Conservation (phyloP, 2,329 filamentous ascomycete genomes). For the Aspergillus sp. region DNA sequence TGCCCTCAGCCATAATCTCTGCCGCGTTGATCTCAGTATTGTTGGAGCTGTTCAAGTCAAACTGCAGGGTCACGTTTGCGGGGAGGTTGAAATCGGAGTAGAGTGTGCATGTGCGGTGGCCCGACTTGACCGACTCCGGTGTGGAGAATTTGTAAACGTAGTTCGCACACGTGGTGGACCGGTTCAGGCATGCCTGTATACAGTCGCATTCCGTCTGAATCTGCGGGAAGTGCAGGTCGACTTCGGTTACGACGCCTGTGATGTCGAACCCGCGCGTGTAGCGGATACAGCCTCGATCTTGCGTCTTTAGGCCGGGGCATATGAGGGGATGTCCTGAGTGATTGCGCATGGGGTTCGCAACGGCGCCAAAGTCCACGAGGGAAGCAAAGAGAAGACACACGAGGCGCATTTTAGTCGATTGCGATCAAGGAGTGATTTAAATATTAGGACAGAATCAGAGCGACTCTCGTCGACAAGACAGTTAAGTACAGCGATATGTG, state of each 20-base stretch:
- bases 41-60: not conserved
- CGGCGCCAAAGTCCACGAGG: too few relatives aligned
- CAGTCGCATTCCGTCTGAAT: conserved; percentile 3
- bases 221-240: conserved; percentile 1
- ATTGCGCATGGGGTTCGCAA: too few relatives aligned
- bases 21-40: not conserved
- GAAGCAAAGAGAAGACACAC: too few relatives aligned
- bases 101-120: conserved; percentile 12
- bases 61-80: not conserved
- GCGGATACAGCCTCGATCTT: conserved; percentile 4
- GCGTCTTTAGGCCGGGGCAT: not conserved
- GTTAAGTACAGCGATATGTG: too few relatives aligned
- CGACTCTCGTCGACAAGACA: too few relatives aligned
- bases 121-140: conserved; percentile 5
- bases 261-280: conserved; percentile 9
- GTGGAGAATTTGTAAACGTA: conserved; percentile 14
- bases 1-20: not conserved
- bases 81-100: conserved; percentile 13
- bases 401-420: too few relatives aligned
- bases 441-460: too few relatives aligned
- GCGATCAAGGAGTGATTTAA: too few relatives aligned
- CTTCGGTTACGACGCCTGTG: conserved; percentile 4
- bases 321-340: not conserved
- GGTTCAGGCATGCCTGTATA: conserved; percentile 10
- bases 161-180: conserved; percentile 1